Evolutionary conservation across 169 alveolate genomes (phyloP).

Genomic region (Plasmodium reichenowi): DNA sequence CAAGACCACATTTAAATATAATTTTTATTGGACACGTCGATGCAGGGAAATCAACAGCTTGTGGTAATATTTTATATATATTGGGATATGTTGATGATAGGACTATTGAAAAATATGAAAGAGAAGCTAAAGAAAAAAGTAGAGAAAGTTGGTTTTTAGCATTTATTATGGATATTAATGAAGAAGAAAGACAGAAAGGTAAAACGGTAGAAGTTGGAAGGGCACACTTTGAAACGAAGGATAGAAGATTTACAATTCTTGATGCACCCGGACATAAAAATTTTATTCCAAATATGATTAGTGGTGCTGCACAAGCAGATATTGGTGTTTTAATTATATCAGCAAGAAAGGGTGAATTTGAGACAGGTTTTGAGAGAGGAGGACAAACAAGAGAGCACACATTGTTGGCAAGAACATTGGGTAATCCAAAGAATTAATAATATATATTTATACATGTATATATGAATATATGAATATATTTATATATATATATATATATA

Average conservation of each 20-base stretch:
- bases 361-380: constrained; percentile 99
- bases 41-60: constrained; percentile 99
- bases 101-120: constrained; percentile 96
- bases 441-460: background rate
- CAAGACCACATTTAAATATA: constrained; percentile 93
- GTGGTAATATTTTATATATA: constrained; percentile 94
- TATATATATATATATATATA: background rate
- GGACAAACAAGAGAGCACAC: constrained; percentile 99
- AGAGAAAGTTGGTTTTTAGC: constrained; percentile 99
- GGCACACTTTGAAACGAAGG: constrained; percentile 95
- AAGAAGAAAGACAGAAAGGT: constrained; percentile 98
- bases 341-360: constrained; percentile 98
- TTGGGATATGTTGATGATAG: constrained; percentile 96
- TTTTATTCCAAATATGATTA: constrained; percentile 99
- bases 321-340: constrained; percentile 98
- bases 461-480: background rate
- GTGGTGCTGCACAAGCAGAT: constrained; percentile 99
- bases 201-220: constrained; percentile 99
- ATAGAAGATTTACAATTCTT: constrained; percentile 96
- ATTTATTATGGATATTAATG: constrained; percentile 99
- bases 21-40: constrained; percentile 99
- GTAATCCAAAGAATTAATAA: constrained; percentile 13
- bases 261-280: constrained; percentile 99
- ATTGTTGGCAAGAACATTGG: constrained; percentile 97
- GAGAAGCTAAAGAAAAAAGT: constrained; percentile 98